These are phyloP conservation scores for Nannochloropsis granulata DNA, from an alignment of 108 stramenopile genomes.

Conservation along the genomic window DNA sequence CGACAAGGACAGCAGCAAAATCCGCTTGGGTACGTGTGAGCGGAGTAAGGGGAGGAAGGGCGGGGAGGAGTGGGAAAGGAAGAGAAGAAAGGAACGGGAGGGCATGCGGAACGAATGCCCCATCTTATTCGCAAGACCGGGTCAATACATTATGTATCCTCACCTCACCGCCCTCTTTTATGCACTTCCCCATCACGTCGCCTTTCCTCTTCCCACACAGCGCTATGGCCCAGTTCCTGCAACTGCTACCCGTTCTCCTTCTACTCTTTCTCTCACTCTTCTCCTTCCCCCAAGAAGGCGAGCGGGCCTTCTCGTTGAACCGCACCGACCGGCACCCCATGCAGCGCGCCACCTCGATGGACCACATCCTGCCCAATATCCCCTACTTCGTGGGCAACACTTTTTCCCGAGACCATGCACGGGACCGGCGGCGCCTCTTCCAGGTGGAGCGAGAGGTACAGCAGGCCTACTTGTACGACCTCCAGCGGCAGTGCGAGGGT, in stretches of 20 bases:
- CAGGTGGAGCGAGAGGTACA: not conserved
- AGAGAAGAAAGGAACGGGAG: not conserved
- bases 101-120: too few relatives aligned
- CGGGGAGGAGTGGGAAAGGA: not conserved
- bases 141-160: too few relatives aligned
- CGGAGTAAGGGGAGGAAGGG: not conserved
- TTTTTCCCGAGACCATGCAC: not conserved
- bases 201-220: not conserved
- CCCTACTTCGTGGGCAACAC: not conserved
- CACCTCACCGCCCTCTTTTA: too few relatives aligned
- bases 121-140: too few relatives aligned
- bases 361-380: not conserved
- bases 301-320: not conserved
- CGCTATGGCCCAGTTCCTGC: not conserved
- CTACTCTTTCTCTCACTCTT: not conserved
- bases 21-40: not conserved
- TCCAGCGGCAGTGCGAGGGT: not conserved
- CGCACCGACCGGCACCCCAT: not conserved
- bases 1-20: not conserved
- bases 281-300: not conserved
- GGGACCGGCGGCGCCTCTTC: not conserved
- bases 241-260: not conserved
- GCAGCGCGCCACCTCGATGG: not conserved
- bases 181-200: not conserved
- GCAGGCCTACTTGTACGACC: not conserved